phyloP scores from a whole-genome alignment of 305 asterid species.

The Petunia hybrid region DNA sequence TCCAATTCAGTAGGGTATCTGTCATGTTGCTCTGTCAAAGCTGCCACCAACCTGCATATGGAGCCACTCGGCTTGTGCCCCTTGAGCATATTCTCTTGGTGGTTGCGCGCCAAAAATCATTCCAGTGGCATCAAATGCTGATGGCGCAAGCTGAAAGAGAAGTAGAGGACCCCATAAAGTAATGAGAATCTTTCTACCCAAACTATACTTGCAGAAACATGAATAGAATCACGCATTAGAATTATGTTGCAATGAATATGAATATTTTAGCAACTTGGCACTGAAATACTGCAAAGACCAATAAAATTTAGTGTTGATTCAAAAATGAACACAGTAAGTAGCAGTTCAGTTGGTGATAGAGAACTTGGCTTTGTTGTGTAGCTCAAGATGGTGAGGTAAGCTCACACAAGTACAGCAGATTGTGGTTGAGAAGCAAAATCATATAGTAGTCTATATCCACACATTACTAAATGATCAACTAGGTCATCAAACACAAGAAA shows the following conservation, averaged over 20 bases:
- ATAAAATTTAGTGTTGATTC: neutral
- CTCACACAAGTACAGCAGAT: slow-evolving; percentile 8
- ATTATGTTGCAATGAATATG: slow-evolving; percentile 1
- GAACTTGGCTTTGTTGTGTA: neutral
- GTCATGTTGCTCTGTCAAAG: slow-evolving; percentile 60
- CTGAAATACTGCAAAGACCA: neutral
- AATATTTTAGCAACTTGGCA: neutral
- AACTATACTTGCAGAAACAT: neutral
- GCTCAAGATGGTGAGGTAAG: neutral
- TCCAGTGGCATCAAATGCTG: slow-evolving; percentile 59
- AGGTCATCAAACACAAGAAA: neutral
- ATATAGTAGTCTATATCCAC: neutral
- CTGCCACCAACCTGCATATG: slow-evolving; percentile 82
- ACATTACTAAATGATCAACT: neutral
- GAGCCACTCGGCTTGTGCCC: slow-evolving; percentile 80
- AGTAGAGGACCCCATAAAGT: neutral
- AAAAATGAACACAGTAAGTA: neutral
- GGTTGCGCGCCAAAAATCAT: slow-evolving; percentile 71
- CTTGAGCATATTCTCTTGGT: slow-evolving; percentile 64
- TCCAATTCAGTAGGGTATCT: slow-evolving; percentile 19
- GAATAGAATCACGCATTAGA: neutral
- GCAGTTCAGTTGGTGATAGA: neutral
- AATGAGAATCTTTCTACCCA: slow-evolving; percentile 4
- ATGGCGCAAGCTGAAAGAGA: slow-evolving; percentile 60
- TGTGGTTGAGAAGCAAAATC: neutral